A percentile compares a stretch with the other conserved stretches of the same genome.
Conservation (phyloP, 495 filamentous ascomycete species). For the Tuber melanosporum region DNA sequence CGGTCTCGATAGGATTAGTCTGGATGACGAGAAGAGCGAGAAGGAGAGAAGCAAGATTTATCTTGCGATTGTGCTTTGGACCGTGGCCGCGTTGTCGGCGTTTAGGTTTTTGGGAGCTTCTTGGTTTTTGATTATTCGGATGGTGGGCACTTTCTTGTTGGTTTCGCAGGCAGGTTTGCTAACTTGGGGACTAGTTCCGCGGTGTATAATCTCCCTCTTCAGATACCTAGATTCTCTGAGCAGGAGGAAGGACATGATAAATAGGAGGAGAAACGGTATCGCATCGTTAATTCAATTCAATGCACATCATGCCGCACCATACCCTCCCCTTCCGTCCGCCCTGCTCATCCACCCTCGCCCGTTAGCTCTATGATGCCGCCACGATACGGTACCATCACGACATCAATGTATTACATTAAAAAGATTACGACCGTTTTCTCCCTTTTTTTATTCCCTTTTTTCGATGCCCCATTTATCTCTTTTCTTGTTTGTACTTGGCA, state of each 20-base stretch:
- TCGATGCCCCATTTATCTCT: background rate
- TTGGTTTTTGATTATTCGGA: slow-evolving; percentile 90
- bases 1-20: slow-evolving; percentile 59
- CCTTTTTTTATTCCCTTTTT: background rate
- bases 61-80: slow-evolving; percentile 85
- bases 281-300: background rate
- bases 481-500: background rate
- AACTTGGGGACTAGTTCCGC: slow-evolving; percentile 41
- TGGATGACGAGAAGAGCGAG: slow-evolving; percentile 45
- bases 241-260: background rate
- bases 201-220: slow-evolving; percentile 37
- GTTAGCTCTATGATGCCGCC: background rate
- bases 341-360: background rate
- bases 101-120: slow-evolving; percentile 87
- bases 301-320: background rate
- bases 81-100: slow-evolving; percentile 73
- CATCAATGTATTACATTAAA: background rate
- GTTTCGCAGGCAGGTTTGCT: slow-evolving; percentile 16
- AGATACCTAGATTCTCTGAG: background rate
- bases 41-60: slow-evolving; percentile 63
- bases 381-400: background rate
- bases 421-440: background rate
- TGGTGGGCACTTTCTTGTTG: slow-evolving; percentile 55
- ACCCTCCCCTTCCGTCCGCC: background rate
- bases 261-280: background rate